phyloP scores from a whole-genome alignment of 306 rosid species.

The Prinsepia uniflora region DNA sequence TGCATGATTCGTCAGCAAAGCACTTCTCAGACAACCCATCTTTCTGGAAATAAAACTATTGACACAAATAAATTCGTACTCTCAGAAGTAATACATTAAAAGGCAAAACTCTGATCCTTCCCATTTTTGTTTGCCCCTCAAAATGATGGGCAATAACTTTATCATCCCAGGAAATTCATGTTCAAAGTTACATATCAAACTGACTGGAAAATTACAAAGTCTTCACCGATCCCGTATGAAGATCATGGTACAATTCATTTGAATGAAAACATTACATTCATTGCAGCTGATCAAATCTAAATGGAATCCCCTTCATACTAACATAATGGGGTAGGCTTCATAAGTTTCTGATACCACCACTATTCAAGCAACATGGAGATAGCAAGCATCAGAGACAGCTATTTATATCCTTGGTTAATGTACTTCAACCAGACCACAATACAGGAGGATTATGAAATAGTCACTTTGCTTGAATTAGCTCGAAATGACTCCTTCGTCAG shows the following conservation, averaged over 20 bases:
- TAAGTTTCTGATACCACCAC: not conserved
- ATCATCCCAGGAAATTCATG: not conserved
- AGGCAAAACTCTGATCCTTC: not conserved
- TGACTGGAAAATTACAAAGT: not conserved
- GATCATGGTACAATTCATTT: not conserved
- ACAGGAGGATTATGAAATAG: not conserved
- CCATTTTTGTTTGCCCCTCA: not conserved
- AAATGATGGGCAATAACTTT: too few relatives aligned
- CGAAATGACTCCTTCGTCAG: constrained; percentile 64
- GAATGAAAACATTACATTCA: not conserved
- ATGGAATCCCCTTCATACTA: not conserved
- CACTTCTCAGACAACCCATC: not conserved
- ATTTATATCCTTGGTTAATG: not conserved
- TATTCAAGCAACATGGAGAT: not conserved
- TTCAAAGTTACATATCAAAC: not conserved
- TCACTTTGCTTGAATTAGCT: constrained; percentile 19
- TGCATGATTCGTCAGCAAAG: not conserved
- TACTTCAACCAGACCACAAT: not conserved
- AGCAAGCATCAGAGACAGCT: not conserved
- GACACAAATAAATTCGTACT: not conserved
- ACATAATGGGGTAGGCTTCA: not conserved
- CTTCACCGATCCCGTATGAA: not conserved
- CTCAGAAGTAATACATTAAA: not conserved
- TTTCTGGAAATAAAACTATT: not conserved
- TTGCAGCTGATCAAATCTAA: not conserved